These are phyloP conservation scores for Mycena vitilis DNA, from an alignment of 768 basidiomycete species.

Conservation along the genomic window DNA sequence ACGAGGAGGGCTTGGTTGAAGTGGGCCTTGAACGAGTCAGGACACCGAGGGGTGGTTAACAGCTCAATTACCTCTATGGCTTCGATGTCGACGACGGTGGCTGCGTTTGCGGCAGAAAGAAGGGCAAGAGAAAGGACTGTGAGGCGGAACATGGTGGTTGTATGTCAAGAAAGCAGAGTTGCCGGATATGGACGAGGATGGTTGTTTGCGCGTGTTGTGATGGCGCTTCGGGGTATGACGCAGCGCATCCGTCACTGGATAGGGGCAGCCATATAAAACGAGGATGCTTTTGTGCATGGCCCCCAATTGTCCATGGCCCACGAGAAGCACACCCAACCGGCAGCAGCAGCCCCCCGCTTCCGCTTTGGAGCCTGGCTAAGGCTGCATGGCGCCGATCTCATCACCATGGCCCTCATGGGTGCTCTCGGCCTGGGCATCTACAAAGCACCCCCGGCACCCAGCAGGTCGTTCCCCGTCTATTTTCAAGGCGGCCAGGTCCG, in stretches of 20 bases:
- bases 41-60: neutral
- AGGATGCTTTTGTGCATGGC: no score
- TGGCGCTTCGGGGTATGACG: no score
- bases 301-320: neutral
- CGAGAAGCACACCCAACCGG: neutral
- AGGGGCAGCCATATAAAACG: no score
- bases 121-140: constrained; percentile 52
- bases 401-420: constrained; percentile 71
- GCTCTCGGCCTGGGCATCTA: constrained; percentile 56
- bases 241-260: no score
- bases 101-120: constrained; percentile 57
- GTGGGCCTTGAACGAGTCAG: constrained; percentile 59
- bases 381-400: constrained; percentile 61
- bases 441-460: constrained; percentile 51
- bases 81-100: constrained; percentile 56
- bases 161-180: neutral
- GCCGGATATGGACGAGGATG: no score
- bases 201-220: no score
- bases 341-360: constrained; percentile 37
- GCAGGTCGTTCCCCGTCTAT: constrained; percentile 56
- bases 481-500: constrained; percentile 52
- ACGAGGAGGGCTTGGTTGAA: constrained; percentile 71
- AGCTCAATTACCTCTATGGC: constrained; percentile 54
- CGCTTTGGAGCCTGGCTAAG: constrained; percentile 54
- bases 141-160: constrained; percentile 47